Percentiles rank a stretch among this genome's conserved stretches.
phyloP scores from a whole-genome alignment of 768 basidiomycete species.

The Baorangia bicolor region DNA sequence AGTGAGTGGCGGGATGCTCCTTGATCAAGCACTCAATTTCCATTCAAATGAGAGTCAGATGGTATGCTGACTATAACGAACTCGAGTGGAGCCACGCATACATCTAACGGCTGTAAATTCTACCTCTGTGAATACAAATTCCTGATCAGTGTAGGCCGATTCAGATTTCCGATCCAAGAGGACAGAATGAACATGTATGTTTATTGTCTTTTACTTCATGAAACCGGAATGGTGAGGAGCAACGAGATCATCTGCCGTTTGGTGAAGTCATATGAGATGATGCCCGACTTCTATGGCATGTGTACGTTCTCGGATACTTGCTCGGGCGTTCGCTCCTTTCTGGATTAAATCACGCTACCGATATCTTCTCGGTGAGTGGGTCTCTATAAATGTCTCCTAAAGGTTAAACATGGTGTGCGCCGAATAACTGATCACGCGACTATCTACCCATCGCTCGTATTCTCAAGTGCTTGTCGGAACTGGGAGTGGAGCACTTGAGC shows the following conservation, averaged over 20 bases:
- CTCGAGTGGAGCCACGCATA: conserved; percentile 71
- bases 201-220: conserved; percentile 65
- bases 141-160: neutral
- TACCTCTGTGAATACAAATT: neutral
- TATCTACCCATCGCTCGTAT: conserved; percentile 76
- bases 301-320: conserved; percentile 54
- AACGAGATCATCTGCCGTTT: conserved; percentile 52
- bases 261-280: conserved; percentile 61
- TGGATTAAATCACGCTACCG: conserved; percentile 50
- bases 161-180: conserved; percentile 72
- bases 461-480: conserved; percentile 69
- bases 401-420: neutral
- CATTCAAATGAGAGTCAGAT: conserved; percentile 41
- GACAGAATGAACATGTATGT: conserved; percentile 69
- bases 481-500: conserved; percentile 63
- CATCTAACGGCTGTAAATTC: conserved; percentile 75
- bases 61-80: conserved; percentile 58
- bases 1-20: conserved; percentile 36
- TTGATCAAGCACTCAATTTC: neutral
- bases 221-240: conserved; percentile 55
- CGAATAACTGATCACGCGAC: conserved; percentile 56
- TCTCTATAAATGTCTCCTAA: neutral
- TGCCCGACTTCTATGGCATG: conserved; percentile 85
- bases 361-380: conserved; percentile 64
- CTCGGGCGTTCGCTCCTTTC: conserved; percentile 51